Percentiles rank a stretch among this genome's conserved stretches.
phyloP scores from a whole-genome alignment of 2,329 filamentous ascomycete species.

The Hymenoscyphus fructigenus region DNA sequence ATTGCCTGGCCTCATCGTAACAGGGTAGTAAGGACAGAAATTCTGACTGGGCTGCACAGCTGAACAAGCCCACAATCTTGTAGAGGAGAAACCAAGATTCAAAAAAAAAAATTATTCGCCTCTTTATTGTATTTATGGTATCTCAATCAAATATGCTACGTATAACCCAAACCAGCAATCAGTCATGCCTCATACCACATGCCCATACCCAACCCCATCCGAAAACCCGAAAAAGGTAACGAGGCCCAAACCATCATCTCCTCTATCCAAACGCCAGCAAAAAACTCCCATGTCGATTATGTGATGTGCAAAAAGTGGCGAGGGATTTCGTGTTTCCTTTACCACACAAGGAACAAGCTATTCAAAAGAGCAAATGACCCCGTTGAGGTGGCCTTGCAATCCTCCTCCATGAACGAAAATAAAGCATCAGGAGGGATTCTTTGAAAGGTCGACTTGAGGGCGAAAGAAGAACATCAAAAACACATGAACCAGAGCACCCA shows the following conservation, averaged over 20 bases:
- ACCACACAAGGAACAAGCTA: background rate
- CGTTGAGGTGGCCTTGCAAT: background rate
- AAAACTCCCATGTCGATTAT: background rate
- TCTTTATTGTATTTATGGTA: constrained; percentile 6
- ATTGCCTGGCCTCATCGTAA: too few relatives aligned
- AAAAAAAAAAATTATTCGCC: background rate
- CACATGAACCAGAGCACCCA: background rate
- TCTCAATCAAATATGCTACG: constrained; percentile 8
- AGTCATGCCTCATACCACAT: too few relatives aligned
- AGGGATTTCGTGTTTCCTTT: background rate
- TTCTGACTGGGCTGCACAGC: too few relatives aligned
- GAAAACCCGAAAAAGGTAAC: background rate
- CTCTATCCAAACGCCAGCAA: constrained; percentile 12
- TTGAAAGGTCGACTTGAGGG: background rate
- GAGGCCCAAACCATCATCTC: background rate
- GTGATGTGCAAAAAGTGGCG: background rate
- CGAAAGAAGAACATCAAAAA: too few relatives aligned
- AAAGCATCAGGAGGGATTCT: background rate
- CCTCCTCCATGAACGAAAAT: background rate
- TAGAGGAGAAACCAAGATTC: background rate
- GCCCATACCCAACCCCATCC: background rate
- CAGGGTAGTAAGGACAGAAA: too few relatives aligned
- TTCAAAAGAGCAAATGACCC: background rate
- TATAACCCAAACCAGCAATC: constrained; percentile 1
- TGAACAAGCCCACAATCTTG: too few relatives aligned